Evolutionary conservation across 306 rosid species (phyloP), one percentile per base, ranked within the genome.

Genomic region (Purshia tridentata): DNA sequence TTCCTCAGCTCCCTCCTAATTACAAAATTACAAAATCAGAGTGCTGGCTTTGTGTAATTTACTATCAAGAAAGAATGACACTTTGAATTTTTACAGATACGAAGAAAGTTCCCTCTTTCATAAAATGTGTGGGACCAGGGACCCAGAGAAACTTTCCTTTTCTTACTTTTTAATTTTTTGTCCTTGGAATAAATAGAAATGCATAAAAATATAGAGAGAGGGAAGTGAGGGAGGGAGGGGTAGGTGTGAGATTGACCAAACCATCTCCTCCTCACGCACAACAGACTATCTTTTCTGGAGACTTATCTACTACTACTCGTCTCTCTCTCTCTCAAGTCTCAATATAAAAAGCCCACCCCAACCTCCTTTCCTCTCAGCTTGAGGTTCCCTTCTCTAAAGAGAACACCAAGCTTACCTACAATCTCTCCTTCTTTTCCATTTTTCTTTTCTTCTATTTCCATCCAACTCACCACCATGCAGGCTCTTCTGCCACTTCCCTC

Each of bases 191-290:
- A 51, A 2, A 6, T 5, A 37, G 56, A 12, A 69, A 29, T 19
- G 4, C 4, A 15, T 41, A 56, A 47, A 2, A 5, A 71, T 5
- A 12, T 13, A 1, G 40, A 53, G 18, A 41, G 29, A 16, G 67
- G 72, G 65, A 42, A 69, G 51, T 4, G 3, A 0, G 35, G 6
- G 73, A 77, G 56, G 78, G 54, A 67, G 13, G 85, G 93, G 91
- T 90, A 84, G 98, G 96, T 87, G 86, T 78, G 88, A 76, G 89
- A 84, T 83, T 73, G 88, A 90, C 95, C 81, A 76, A 83, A 84
- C 85, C 81, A 78, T 80, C 88, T 75, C 78, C 77, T 42, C 46
- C 73, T 13, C 53, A 58, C 75, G 62, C 73, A 29, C 87, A 85
- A 67, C 62, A 19, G 50, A 52, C 74, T 60, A 70, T 65, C 74